phyloP scores from a whole-genome alignment of 768 basidiomycete genomes.

The Sporobolomyces phaffii region DNA sequence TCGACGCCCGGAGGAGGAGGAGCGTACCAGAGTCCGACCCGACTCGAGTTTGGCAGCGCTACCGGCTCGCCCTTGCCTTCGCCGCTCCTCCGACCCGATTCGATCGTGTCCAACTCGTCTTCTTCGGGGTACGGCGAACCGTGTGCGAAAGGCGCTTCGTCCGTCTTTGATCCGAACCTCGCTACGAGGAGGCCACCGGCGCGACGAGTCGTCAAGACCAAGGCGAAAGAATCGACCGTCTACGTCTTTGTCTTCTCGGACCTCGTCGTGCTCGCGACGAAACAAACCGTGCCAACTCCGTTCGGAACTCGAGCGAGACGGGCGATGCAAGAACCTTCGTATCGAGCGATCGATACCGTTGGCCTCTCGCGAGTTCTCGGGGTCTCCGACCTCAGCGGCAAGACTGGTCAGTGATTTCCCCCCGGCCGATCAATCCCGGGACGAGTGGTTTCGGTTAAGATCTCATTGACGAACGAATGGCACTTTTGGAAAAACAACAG shows the following conservation, averaged over 20 bases:
- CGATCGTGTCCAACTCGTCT: slow-evolving; percentile 14
- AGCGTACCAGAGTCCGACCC: background rate
- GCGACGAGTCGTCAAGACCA: slow-evolving; percentile 31
- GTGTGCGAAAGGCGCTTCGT: background rate
- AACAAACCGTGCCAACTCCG: slow-evolving; percentile 38
- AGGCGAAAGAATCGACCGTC: slow-evolving; percentile 36
- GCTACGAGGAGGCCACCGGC: background rate
- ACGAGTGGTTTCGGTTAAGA: too few species aligned
- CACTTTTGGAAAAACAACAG: too few species aligned
- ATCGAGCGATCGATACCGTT: slow-evolving; percentile 52
- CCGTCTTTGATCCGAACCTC: background rate
- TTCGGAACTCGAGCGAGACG: slow-evolving; percentile 23
- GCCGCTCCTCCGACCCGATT: slow-evolving; percentile 18
- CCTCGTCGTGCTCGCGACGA: slow-evolving; percentile 57
- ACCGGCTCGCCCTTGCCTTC: background rate
- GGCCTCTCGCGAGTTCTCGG: slow-evolving; percentile 55
- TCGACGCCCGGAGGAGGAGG: slow-evolving; percentile 6
- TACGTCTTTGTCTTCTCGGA: slow-evolving; percentile 61
- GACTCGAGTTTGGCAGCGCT: background rate
- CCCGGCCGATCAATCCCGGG: too few species aligned
- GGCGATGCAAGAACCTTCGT: slow-evolving; percentile 33
- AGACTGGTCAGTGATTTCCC: slow-evolving; percentile 41
- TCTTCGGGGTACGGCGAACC: slow-evolving; percentile 14
- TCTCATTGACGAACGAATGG: too few species aligned
- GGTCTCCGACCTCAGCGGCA: slow-evolving; percentile 48